Evolutionary conservation across 768 basidiomycete species (phyloP).

Genomic region (Leucosporidium scottii): DNA sequence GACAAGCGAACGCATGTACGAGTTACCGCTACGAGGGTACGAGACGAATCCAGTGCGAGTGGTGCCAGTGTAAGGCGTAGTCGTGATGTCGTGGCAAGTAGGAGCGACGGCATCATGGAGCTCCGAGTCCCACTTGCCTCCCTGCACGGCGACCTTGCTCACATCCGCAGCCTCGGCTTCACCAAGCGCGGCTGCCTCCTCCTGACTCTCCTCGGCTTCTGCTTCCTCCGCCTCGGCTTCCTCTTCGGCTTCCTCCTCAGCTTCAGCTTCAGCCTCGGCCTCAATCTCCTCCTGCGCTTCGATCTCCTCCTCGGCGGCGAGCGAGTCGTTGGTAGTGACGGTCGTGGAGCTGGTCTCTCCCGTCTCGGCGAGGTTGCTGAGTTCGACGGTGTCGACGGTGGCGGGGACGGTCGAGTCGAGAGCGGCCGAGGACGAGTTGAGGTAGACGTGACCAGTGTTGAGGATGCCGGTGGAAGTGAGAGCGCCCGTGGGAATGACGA

Average conservation of each 20-base stretch:
- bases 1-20: conserved; percentile 22
- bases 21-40: conserved; percentile 27
- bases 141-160: conserved; percentile 2
- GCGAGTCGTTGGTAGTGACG: not conserved
- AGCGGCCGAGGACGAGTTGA: too few relatives aligned
- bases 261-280: not conserved
- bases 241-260: not conserved
- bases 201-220: not conserved
- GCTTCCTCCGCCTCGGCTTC: not conserved
- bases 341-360: too few relatives aligned
- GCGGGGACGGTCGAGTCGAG: not conserved
- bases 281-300: not conserved
- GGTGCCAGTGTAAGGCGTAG: not conserved
- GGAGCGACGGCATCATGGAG: conserved; percentile 15
- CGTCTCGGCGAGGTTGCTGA: not conserved
- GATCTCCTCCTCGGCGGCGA: not conserved
- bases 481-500: not conserved
- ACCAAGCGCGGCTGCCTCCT: not conserved
- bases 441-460: not conserved
- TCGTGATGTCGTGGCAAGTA: conserved; percentile 13
- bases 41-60: conserved; percentile 16
- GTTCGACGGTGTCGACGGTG: not conserved
- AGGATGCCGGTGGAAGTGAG: not conserved
- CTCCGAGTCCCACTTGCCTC: conserved; percentile 17
- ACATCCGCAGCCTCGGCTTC: conserved; percentile 17